These are phyloP conservation scores for Fraxinus excelsior DNA, from an alignment of 257 asterid species.

Conservation along the genomic window DNA sequence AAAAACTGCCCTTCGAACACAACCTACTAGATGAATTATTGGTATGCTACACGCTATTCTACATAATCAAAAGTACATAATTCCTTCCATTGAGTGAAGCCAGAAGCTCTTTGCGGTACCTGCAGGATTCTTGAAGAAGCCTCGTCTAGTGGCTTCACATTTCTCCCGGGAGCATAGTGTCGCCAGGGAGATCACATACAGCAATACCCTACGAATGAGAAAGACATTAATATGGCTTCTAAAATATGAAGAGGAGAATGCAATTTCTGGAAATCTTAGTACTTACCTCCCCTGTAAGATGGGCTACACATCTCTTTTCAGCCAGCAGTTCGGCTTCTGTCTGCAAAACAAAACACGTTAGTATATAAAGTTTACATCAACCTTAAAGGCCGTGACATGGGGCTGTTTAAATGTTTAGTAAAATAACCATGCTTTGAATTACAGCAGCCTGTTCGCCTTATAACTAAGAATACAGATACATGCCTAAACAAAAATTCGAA, in stretches of 20 bases:
- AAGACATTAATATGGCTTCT: not conserved
- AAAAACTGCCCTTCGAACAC: not conserved
- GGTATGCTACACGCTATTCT: not conserved
- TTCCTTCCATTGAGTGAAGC: not conserved
- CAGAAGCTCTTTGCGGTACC: not conserved
- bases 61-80: not conserved
- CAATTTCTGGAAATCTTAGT: not conserved
- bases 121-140: constrained; percentile 3
- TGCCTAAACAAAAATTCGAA: not conserved
- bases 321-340: constrained; percentile 95
- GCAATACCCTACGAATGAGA: constrained; percentile 65
- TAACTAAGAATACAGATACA: too few relatives aligned
- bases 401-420: not conserved
- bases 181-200: constrained; percentile 92
- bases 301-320: constrained; percentile 96
- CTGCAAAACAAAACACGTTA: constrained; percentile 40
- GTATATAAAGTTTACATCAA: not conserved
- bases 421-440: not conserved
- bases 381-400: not conserved
- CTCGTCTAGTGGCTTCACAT: constrained; percentile 37
- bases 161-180: constrained; percentile 99
- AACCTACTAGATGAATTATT: not conserved
- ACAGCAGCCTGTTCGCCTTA: not conserved
- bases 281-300: constrained; percentile 92
- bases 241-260: not conserved